Conservation (phyloP, 768 basidiomycete species). For the Psilocybe cyanescens region DNA sequence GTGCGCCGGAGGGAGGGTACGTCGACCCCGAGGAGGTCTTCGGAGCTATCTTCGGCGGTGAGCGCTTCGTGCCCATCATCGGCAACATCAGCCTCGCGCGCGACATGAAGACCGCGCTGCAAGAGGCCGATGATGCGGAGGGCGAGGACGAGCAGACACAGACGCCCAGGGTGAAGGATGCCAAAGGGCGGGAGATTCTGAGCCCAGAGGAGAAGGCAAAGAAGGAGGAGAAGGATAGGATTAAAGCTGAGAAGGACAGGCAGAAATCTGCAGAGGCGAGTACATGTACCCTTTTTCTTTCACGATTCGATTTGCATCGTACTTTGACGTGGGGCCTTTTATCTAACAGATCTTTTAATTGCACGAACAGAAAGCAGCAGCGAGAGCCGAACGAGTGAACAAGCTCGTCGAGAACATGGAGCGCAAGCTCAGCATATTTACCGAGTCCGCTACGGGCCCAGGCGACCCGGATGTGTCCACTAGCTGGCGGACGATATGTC, state of each 20-base stretch:
- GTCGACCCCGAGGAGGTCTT: constrained; percentile 87
- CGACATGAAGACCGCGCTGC: constrained; percentile 93
- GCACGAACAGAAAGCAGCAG: constrained; percentile 71
- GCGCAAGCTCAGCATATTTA: constrained; percentile 85
- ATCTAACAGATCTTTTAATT: constrained; percentile 3
- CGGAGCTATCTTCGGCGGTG: constrained; percentile 88
- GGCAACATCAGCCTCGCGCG: constrained; percentile 85
- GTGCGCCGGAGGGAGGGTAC: constrained; percentile 81
- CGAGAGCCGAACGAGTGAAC: constrained; percentile 73
- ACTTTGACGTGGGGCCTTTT: not conserved
- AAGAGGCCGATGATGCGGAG: constrained; percentile 81
- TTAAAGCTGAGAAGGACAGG: constrained; percentile 70
- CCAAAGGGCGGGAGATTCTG: constrained; percentile 55
- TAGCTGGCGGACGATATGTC: constrained; percentile 80
- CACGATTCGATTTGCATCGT: not conserved
- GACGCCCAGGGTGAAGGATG: constrained; percentile 48
- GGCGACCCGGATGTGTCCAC: constrained; percentile 68
- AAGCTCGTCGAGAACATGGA: constrained; percentile 81
- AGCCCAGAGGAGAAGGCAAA: constrained; percentile 74
- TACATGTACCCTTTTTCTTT: not conserved
- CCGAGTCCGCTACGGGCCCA: constrained; percentile 77
- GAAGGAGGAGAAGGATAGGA: constrained; percentile 72
- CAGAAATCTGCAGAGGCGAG: constrained; percentile 71
- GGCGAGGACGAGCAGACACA: constrained; percentile 42
- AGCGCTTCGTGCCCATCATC: constrained; percentile 84